Percentiles rank a stretch among this genome's conserved stretches.
Evolutionary conservation across 441 rosid genomes (phyloP).

Genomic region (Erodium moschatum): DNA sequence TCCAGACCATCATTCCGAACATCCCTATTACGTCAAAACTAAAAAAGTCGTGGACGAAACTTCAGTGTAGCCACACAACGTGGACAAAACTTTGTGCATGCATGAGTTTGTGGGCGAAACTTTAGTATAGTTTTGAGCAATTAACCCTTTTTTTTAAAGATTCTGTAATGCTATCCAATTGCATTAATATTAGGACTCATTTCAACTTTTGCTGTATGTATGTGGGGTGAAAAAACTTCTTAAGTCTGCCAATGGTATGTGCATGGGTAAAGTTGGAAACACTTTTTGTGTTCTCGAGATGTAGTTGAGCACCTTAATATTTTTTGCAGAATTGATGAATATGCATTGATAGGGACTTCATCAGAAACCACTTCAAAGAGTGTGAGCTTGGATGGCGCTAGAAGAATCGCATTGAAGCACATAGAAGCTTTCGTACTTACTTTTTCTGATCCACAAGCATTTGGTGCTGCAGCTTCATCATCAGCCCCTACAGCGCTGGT

Average conservation of each 20-base stretch:
- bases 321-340: conserved; percentile 66
- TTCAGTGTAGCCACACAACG: too few species aligned
- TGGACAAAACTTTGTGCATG: too few species aligned
- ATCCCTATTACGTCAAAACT: too few species aligned
- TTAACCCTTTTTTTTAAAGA: too few species aligned
- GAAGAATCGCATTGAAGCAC: conserved; percentile 71
- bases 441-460: conserved; percentile 63
- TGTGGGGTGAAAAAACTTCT: background rate
- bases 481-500: conserved; percentile 68
- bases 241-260: background rate
- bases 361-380: conserved; percentile 59
- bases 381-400: conserved; percentile 72
- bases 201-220: background rate
- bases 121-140: too few species aligned
- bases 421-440: conserved; percentile 60
- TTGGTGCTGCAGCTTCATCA: conserved; percentile 60
- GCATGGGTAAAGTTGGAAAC: background rate
- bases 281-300: background rate
- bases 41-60: too few species aligned
- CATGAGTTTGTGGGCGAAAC: too few species aligned
- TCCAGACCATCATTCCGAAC: too few species aligned
- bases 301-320: background rate
- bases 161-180: background rate
- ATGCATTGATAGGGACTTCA: conserved; percentile 49
- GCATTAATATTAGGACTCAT: background rate